phyloP scores from a whole-genome alignment of 78 protist species.

The Isochrysis galbana region DNA sequence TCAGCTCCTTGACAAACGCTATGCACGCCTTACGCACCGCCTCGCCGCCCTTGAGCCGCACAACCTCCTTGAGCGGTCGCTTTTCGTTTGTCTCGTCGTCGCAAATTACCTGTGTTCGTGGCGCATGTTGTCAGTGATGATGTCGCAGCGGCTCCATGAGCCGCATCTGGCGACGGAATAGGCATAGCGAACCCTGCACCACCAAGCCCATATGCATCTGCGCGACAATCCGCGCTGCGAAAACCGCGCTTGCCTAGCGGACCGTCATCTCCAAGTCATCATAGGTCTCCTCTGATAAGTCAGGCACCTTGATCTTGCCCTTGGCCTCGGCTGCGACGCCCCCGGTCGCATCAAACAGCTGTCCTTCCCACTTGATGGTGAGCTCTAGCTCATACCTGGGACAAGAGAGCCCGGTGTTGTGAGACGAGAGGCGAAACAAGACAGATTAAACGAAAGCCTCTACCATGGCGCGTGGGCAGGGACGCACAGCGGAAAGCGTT shows the following conservation, averaged over 20 bases:
- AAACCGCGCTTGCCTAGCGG: no score
- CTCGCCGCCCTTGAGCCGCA: background rate
- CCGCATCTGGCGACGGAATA: no score
- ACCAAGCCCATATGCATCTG: no score
- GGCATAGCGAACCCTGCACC: no score
- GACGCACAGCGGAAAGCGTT: background rate
- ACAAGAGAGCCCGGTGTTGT: no score
- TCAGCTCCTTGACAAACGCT: background rate
- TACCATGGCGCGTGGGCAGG: no score
- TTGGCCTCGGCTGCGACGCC: background rate
- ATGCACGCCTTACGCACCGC: background rate
- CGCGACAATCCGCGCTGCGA: no score
- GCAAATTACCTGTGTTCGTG: background rate
- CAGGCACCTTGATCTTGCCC: background rate
- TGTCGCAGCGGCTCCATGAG: no score
- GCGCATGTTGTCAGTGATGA: no score
- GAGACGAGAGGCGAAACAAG: no score
- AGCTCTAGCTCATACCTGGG: constrained; percentile 21
- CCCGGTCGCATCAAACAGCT: background rate
- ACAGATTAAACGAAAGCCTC: no score
- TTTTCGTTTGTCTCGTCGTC: background rate
- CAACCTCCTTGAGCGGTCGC: background rate
- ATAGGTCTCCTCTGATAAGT: background rate
- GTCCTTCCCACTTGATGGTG: background rate
- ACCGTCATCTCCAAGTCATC: constrained; percentile 14